phyloP scores from a whole-genome alignment of 192 early-diverging fungal species.

The Pilobolus umbonatus region DNA sequence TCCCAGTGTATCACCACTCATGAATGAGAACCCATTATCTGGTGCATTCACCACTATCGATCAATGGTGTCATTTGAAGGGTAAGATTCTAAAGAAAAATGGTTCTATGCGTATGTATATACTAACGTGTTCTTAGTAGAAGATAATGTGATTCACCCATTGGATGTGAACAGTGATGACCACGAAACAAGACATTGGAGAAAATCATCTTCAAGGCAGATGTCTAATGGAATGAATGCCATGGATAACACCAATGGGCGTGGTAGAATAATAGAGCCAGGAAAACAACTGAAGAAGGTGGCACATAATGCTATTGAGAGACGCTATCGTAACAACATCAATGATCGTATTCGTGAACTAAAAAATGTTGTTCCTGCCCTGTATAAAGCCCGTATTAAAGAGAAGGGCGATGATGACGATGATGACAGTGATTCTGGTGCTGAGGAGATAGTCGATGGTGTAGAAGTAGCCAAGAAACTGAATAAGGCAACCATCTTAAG shows the following conservation, averaged over 20 bases:
- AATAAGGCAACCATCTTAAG: constrained; percentile 93
- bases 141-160: constrained; percentile 4
- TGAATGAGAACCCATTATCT: neutral
- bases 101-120: neutral
- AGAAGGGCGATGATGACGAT: constrained; percentile 42
- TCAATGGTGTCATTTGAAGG: neutral
- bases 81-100: neutral
- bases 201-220: neutral
- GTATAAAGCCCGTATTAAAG: constrained; percentile 33
- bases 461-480: constrained; percentile 76
- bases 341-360: constrained; percentile 89
- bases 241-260: too few relatives aligned
- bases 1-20: neutral
- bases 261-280: too few relatives aligned
- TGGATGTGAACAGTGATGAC: constrained; percentile 1
- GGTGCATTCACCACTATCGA: neutral
- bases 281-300: constrained; percentile 75
- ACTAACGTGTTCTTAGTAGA: neutral
- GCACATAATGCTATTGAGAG: constrained; percentile 96
- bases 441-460: constrained; percentile 68
- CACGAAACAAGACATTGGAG: constrained; percentile 17
- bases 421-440: constrained; percentile 8
- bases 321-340: constrained; percentile 95
- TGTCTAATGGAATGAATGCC: neutral
- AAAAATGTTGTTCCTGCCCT: constrained; percentile 84